Percentiles rank a stretch among this genome's conserved stretches.
These are phyloP conservation scores for Tetrahymena malaccensis DNA, from an alignment of 73 alveolate species.

Conservation along the genomic window DNA sequence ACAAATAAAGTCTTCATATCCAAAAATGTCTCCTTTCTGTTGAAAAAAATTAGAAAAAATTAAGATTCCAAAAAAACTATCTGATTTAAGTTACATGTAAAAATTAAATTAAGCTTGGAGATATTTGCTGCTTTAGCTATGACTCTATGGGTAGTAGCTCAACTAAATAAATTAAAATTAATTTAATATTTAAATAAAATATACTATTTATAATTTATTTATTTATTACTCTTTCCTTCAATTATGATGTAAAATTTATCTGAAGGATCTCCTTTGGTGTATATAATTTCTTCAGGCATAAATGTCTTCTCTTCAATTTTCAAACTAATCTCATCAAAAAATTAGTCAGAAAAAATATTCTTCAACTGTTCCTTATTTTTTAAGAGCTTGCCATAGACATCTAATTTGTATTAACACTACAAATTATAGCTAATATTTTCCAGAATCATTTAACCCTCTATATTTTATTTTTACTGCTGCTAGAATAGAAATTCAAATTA, in stretches of 20 bases:
- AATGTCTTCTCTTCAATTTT: constrained; percentile 13
- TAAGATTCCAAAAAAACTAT: background rate
- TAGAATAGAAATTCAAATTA: constrained; percentile 12
- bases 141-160: background rate
- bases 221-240: constrained; percentile 1
- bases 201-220: too few species aligned
- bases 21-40: background rate
- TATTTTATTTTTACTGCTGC: background rate
- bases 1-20: background rate
- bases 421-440: constrained; percentile 13
- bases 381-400: constrained; percentile 9
- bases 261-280: constrained; percentile 1
- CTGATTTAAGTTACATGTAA: background rate
- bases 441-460: constrained; percentile 24
- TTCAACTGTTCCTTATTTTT: background rate
- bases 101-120: background rate
- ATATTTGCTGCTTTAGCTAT: background rate
- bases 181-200: too few species aligned
- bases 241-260: constrained; percentile 13
- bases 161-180: background rate
- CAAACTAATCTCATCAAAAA: constrained; percentile 12
- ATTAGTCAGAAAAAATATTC: constrained; percentile 6
- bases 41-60: background rate
- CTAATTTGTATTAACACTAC: constrained; percentile 17
- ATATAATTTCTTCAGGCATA: constrained; percentile 39